Percentiles rank a stretch among this genome's conserved stretches.
Conservation (phyloP, 495 filamentous ascomycete species). For the Echria macrotheca region DNA sequence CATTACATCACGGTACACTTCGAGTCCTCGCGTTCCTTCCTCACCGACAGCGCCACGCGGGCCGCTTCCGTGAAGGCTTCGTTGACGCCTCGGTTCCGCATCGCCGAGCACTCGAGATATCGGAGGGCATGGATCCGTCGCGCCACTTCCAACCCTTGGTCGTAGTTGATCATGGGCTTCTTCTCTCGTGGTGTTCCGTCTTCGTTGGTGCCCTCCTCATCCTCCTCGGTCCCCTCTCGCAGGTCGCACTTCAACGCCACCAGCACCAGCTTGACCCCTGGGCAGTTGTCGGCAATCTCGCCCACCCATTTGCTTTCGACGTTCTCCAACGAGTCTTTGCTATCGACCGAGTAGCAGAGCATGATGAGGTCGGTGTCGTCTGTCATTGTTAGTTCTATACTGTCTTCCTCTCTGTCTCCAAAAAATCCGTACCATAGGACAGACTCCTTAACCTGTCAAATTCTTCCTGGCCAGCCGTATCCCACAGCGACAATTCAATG, state of each 20-base stretch:
- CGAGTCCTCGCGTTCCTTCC: conserved; percentile 51
- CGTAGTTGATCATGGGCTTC: conserved; percentile 80
- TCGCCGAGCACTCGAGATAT: conserved; percentile 98
- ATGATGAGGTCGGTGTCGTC: conserved; percentile 95
- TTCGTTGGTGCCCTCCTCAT: conserved; percentile 41
- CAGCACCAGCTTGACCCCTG: conserved; percentile 88
- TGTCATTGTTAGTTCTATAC: conserved; percentile 7
- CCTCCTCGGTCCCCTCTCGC: conserved; percentile 60
- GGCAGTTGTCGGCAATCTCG: conserved; percentile 96
- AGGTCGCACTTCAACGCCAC: conserved; percentile 96
- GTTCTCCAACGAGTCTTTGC: conserved; percentile 93
- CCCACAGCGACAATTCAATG: conserved; percentile 96
- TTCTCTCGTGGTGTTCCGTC: conserved; percentile 46
- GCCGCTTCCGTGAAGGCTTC: conserved; percentile 98
- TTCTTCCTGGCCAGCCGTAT: conserved; percentile 98
- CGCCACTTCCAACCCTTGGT: conserved; percentile 88
- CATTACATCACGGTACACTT: conserved; percentile 57
- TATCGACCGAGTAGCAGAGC: conserved; percentile 97
- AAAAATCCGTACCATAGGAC: conserved; percentile 84
- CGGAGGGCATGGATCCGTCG: conserved; percentile 81
- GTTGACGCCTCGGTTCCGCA: conserved; percentile 94
- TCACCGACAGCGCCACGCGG: conserved; percentile 89
- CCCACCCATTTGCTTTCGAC: conserved; percentile 97
- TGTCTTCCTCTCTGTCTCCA: too few relatives aligned
- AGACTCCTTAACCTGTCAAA: conserved; percentile 94